Conservation (phyloP, 164 flowering plant genomes). For the Umbellularia californica region DNA sequence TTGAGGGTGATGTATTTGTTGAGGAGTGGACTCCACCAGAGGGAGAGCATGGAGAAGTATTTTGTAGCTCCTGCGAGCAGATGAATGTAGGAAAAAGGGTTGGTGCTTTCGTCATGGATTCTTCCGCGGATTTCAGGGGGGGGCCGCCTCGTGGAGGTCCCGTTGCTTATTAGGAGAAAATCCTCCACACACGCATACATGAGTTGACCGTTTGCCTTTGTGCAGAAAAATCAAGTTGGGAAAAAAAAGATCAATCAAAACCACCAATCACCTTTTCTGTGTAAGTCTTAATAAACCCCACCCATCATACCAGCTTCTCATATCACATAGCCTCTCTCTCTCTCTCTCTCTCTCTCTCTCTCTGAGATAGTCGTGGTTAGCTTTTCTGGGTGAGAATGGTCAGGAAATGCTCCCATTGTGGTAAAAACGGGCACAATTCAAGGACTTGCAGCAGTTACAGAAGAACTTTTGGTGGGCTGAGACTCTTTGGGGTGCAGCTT, state of each 20-base stretch:
- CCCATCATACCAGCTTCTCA: conserved; percentile 23
- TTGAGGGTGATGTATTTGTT: no score
- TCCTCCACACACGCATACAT: no score
- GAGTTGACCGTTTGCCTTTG: no score
- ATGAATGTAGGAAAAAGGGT: no score
- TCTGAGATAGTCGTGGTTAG: conserved; percentile 4
- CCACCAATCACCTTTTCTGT: conserved; percentile 41
- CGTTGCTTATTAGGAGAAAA: no score
- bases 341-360: neutral
- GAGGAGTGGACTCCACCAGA: no score
- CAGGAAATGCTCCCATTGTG: conserved; percentile 85
- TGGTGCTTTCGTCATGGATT: no score
- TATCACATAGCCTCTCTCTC: neutral
- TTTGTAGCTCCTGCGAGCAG: no score
- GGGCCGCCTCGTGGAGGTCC: no score
- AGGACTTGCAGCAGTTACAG: conserved; percentile 53
- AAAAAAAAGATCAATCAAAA: conserved; percentile 23
- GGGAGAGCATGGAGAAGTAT: no score
- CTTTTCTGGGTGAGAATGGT: conserved; percentile 35
- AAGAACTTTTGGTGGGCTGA: conserved; percentile 26
- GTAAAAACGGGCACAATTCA: conserved; percentile 78
- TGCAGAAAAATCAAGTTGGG: no score
- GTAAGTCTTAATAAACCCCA: conserved; percentile 34
- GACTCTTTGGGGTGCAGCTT: conserved; percentile 79
- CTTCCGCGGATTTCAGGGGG: no score